Base-by-base conservation (phyloP, 1,284 basidiomycete species). In the Cryptococcus jaspeensis region DNA sequence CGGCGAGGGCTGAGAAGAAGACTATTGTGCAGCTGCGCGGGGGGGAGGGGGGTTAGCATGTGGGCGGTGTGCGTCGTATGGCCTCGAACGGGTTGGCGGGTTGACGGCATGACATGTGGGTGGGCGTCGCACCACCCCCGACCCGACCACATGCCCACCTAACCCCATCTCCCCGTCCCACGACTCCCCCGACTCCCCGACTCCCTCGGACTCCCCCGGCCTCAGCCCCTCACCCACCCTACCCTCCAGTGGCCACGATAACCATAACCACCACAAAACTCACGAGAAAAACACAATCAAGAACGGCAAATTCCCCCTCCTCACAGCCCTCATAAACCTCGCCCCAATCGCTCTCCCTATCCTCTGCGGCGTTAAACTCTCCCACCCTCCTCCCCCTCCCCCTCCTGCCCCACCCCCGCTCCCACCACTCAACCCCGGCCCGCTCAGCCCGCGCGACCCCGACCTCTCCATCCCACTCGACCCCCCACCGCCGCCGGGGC, bases 1-100 rank as follows among this genome's bases (percentile, higher is more conserved):
- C 76, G 1, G 73, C 67, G 13, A 78, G 64, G 1, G 76, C 75
- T 7, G 73, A 69, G 56, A 77, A 73, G 67, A 78, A 78, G 47
- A 75, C 59, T 47, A 74, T 62, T 20, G 73, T 63, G 58, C 73
- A 75, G 46, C 76, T 78, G 61, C 13, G 22, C 20, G 13, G 43
- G 8, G 50, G 23, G 23, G 13, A 22, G 16, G 12, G 37, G 20
- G 2, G 48, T 50, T 18, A 37, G 48, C 36, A 9, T 32, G 28
- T 32, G 28, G 5, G 28, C 9, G 4, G 28, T 4, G 28, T 32
- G 28, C 9, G 28, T n/a, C n/a, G n/a, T n/a, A n/a, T n/a, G n/a
- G n/a, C n/a, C n/a, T n/a, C n/a, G n/a, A n/a, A n/a, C n/a, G n/a
- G n/a, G n/a, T n/a, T n/a, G n/a, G n/a, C n/a, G n/a, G n/a, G n/a